Evolutionary conservation across 176 grass and related monocot species (phyloP), one percentile per base, ranked within the genome.

Genomic region (Aegilops umbellulata): DNA sequence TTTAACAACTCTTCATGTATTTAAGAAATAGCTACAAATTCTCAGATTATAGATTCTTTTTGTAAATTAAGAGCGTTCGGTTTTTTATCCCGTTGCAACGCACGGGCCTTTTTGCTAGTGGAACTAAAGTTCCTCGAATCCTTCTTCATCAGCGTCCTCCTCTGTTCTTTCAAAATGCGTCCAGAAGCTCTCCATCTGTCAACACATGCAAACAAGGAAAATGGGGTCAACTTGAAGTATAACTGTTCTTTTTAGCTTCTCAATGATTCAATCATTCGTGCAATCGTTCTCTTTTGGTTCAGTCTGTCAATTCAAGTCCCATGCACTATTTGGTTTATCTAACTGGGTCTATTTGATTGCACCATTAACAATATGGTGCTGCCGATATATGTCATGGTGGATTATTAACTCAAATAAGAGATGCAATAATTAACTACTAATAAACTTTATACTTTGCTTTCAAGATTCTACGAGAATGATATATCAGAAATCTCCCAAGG

Each of bases 41-140:
- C n/a, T n/a, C n/a, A n/a, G n/a, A n/a, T n/a, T n/a, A n/a, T n/a
- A n/a, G n/a, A n/a, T n/a, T n/a, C n/a, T n/a, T n/a, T n/a, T n/a
- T n/a, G n/a, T n/a, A n/a, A n/a, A n/a, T n/a, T n/a, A n/a, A n/a
- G n/a, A n/a, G n/a, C n/a, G n/a, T n/a, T n/a, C n/a, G n/a, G n/a
- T n/a, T n/a, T n/a, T n/a, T n/a, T n/a, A n/a, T n/a, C n/a, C n/a
- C n/a, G n/a, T n/a, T n/a, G n/a, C n/a, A n/a, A n/a, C n/a, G n/a
- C n/a, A n/a, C n/a, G n/a, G n/a, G n/a, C n/a, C n/a, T n/a, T n/a
- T n/a, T n/a, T n/a, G n/a, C n/a, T n/a, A n/a, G n/a, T 29, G 22
- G 24, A 16, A 75, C 83, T 94, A 92, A 22, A 94, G 53, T 87
- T 94, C 92, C 76, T 94, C 92, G 53, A 94, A 94, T 71, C 89